These are phyloP conservation scores for Metarhizium robertsii DNA, from an alignment of 2,329 filamentous ascomycete species.

Conservation along the genomic window DNA sequence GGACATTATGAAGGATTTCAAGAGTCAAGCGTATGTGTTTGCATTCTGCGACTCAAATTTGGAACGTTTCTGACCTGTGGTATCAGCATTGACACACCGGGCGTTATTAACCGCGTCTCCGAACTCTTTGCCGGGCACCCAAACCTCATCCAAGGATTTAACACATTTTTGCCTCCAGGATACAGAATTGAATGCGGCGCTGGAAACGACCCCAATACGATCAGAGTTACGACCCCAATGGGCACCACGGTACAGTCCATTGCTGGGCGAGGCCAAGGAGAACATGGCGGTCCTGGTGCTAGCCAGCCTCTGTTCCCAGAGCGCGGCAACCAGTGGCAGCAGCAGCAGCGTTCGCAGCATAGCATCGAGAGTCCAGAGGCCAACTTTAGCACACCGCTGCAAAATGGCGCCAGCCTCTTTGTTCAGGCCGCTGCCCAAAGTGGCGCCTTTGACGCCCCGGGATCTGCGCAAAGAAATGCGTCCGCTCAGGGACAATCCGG, in stretches of 20 bases:
- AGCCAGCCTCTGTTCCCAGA: slow-evolving; percentile 38
- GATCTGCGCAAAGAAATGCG: slow-evolving; percentile 21
- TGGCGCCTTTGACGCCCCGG: slow-evolving; percentile 22
- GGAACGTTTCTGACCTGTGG: slow-evolving; percentile 56
- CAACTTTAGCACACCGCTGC: slow-evolving; percentile 49
- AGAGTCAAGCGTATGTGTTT: slow-evolving; percentile 75
- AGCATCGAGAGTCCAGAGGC: slow-evolving; percentile 55
- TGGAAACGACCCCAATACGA: slow-evolving; percentile 89
- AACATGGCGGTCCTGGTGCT: slow-evolving; percentile 25
- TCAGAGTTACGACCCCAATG: slow-evolving; percentile 92
- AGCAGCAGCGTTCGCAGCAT: slow-evolving; percentile 42
- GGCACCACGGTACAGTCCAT: slow-evolving; percentile 94
- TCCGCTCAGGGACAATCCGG: slow-evolving; percentile 22
- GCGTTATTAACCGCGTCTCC: slow-evolving; percentile 93
- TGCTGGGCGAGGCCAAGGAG: slow-evolving; percentile 42
- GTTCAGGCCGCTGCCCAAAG: slow-evolving; percentile 30
- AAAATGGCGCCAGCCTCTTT: slow-evolving; percentile 40
- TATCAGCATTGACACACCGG: slow-evolving; percentile 81
- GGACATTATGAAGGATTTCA: slow-evolving; percentile 99
- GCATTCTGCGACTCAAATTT: slow-evolving; percentile 41
- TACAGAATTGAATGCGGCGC: slow-evolving; percentile 95
- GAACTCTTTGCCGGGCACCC: slow-evolving; percentile 93
- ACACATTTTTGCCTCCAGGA: slow-evolving; percentile 90
- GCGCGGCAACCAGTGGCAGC: slow-evolving; percentile 46
- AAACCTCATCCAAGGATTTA: slow-evolving; percentile 93